Evolutionary conservation across 345 rosid species (phyloP), one percentile per base, ranked within the genome.

Genomic region (Pugionium dolabratum): DNA sequence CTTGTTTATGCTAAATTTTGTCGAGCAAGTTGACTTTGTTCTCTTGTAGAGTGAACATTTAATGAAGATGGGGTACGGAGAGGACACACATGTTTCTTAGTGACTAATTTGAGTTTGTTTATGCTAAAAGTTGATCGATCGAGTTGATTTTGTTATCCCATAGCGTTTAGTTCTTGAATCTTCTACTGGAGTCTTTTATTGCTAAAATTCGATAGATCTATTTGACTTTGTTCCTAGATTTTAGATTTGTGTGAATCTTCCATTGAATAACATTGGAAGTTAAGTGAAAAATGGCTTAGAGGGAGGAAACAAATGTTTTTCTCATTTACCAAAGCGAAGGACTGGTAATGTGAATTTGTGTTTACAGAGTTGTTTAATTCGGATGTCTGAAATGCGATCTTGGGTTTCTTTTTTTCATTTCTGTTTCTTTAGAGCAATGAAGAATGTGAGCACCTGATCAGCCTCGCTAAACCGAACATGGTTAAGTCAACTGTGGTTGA

Each of bases 401-500:
- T 72, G 36, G 1, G 42, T 1, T 30, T 71, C 4, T 42, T 18
- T 18, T 18, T 4, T 44, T 25, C 3, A 1, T 10, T 11, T 64
- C 9, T 73, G 62, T 36, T n/a, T 45, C 39, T 36, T 8, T 85
- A 94, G 99, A 77, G 78, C 46, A 79, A 85, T 77, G 78, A 82
- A 66, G 99, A 94, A 75, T 94, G 97, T 55, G 86, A 91, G 36
- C 84, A 89, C 62, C 59, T 94, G 49, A 94, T 94, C 46, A 69
- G 73, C 34, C 84, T 85, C 9, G 97, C 95, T 9, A 83, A 74
- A 79, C 99, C 99, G 34, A 79, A 63, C 44, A 91, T 91, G 97
- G 70, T 79, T 33, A 94, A 91, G 82, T 91, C 99, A n/a, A 73
- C 86, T 0, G 99, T 91, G 54, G 95, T 91, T 29, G 99, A 94